A percentile compares a stretch with the other conserved stretches of the same genome.
Evolutionary conservation across 1,284 basidiomycete species (phyloP).

Genomic region (Boletus subluridellus): DNA sequence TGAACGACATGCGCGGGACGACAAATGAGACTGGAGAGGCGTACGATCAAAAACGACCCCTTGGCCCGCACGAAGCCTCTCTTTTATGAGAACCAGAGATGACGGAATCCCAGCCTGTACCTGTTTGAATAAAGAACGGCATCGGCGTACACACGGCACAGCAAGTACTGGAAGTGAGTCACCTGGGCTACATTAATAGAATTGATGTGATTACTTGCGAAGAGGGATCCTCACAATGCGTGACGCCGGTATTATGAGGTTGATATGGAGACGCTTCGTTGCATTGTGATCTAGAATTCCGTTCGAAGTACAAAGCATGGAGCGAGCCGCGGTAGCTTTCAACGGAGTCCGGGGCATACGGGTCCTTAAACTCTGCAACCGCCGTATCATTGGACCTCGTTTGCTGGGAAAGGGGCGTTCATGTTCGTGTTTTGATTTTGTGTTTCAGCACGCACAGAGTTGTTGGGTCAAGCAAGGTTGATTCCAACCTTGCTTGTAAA

Average conservation of each 20-base stretch:
- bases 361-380: not conserved
- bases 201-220: not conserved
- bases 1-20: constrained; percentile 17
- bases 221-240: constrained; percentile 1
- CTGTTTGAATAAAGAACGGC: not conserved
- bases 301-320: not conserved
- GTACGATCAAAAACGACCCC: not conserved
- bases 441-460: constrained; percentile 25
- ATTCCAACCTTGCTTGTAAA: not conserved
- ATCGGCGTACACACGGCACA: constrained; percentile 2
- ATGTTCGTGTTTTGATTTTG: not conserved
- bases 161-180: constrained; percentile 13
- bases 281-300: not conserved
- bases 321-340: not conserved
- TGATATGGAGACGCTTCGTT: constrained; percentile 10
- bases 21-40: not conserved
- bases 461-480: not conserved
- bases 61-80: not conserved
- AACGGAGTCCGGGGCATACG: not conserved
- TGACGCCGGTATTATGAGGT: not conserved
- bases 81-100: constrained; percentile 6
- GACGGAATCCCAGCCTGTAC: not conserved
- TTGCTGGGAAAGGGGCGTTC: not conserved
- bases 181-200: not conserved
- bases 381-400: not conserved